Conservation (phyloP, 192 early-diverging fungal genomes). For the Linnemannia zychae region DNA sequence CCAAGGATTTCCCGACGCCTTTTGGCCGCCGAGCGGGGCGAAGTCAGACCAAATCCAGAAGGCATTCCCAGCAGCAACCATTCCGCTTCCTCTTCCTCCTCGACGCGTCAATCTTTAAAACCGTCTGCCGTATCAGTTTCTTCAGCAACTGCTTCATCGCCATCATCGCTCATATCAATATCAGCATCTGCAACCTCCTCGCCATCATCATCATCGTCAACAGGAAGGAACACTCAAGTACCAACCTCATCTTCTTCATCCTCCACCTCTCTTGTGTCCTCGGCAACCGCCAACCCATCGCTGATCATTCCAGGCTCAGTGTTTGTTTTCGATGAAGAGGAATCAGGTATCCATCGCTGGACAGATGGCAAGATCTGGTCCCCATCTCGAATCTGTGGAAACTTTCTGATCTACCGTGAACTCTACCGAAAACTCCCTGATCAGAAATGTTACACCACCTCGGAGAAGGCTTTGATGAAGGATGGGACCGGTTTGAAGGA, state of each 20-base stretch:
- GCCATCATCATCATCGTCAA: not conserved
- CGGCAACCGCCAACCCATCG: slow-evolving; percentile 3
- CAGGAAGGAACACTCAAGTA: too few relatives aligned
- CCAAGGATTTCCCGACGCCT: slow-evolving; percentile 39
- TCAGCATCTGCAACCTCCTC: too few relatives aligned
- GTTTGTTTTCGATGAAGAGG: slow-evolving; percentile 59
- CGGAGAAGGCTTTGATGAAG: slow-evolving; percentile 28
- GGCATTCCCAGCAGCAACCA: not conserved
- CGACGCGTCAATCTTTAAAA: not conserved
- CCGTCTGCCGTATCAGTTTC: too few relatives aligned
- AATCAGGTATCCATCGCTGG: slow-evolving; percentile 57
- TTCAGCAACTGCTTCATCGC: not conserved
- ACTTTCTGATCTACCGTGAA: slow-evolving; percentile 58
- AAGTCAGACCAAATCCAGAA: not conserved
- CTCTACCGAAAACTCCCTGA: slow-evolving; percentile 35
- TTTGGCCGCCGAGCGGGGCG: slow-evolving; percentile 35
- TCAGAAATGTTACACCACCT: slow-evolving; percentile 29
- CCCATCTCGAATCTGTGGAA: slow-evolving; percentile 51
- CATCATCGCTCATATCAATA: not conserved
- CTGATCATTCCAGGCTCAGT: slow-evolving; percentile 35
- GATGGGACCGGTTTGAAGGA: slow-evolving; percentile 41
- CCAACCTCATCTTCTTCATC: not conserved
- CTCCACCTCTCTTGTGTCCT: not conserved
- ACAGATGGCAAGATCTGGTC: slow-evolving; percentile 60
- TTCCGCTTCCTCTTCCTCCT: not conserved